Evolutionary conservation across 768 basidiomycete genomes (phyloP), one percentile per base, ranked within the genome.

Genomic region (Leccinum broughii): DNA sequence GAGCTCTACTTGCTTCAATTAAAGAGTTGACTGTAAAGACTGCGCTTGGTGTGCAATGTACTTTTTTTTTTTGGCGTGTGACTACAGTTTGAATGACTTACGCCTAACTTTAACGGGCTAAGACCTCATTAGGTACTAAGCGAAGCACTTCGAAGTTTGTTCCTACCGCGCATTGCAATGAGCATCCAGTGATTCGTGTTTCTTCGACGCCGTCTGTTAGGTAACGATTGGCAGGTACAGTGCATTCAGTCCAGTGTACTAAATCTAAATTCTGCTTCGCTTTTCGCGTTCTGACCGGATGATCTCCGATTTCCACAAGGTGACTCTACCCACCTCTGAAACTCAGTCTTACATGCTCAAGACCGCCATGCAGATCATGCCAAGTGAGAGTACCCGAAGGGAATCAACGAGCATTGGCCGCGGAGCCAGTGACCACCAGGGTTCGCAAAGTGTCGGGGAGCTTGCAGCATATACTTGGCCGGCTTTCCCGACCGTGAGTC

Each of bases 1-100:
- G 50, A 30, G 9, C 59, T 76, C 15, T 58, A 66, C 39, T 59
- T 74, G 54, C 61, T 74, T 39, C 63, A 63, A 44, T 51, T 46
- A 46, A 46, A 26, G 6, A 4, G 24, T 24, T 50, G 22, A 50
- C 15, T 22, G 24, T 46, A 46, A 50, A 24, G 9, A 22, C 7
- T 26, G 48, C 13, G 8, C 49, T 24, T 5, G 15, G 24, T 50
- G 44, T 46, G n/a, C 44, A 22, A 46, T 46, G 44, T 44, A 44
- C n/a, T 20, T n/a, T 44, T 9, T 22, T 22, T 34, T 35, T 34
- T 34, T 5, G 34, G 34, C 34, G 34, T 35, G 34, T 35, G 34
- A 35, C 13, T 3, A 35, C 34, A 41, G 6, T 20, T 46, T 46
- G 20, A 11, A 11, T 46, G 20, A 5, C 44, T 46, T 22, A 2